These are phyloP conservation scores for Immersiella caudata DNA, from an alignment of 495 filamentous ascomycete species.

Conservation along the genomic window DNA sequence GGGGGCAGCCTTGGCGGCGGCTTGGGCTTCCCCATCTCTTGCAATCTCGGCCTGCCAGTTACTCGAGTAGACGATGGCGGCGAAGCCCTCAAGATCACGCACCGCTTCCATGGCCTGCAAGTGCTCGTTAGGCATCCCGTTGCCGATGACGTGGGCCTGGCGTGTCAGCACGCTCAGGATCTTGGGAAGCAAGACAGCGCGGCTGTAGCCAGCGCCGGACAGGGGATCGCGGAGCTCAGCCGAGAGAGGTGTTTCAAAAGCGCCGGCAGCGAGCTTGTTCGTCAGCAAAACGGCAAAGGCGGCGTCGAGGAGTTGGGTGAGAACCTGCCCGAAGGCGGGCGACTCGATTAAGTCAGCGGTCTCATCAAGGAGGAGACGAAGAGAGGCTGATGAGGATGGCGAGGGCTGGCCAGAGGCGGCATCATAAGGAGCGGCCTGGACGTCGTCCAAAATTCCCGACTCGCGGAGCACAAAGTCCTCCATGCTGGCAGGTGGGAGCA, in stretches of 20 bases:
- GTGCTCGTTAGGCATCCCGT: slow-evolving; percentile 86
- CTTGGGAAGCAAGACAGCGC: slow-evolving; percentile 79
- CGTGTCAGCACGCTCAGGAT: slow-evolving; percentile 82
- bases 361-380: slow-evolving; percentile 91
- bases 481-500: slow-evolving; percentile 76
- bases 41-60: slow-evolving; percentile 80
- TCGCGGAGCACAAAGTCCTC: slow-evolving; percentile 82
- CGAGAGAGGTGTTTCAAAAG: slow-evolving; percentile 67
- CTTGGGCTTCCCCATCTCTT: slow-evolving; percentile 35
- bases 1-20: slow-evolving; percentile 3
- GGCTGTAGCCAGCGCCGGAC: slow-evolving; percentile 46
- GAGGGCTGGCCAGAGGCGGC: slow-evolving; percentile 31
- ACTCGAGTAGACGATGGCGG: slow-evolving; percentile 89
- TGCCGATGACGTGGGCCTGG: slow-evolving; percentile 88
- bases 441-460: slow-evolving; percentile 70
- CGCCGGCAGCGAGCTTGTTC: slow-evolving; percentile 71
- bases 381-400: slow-evolving; percentile 48
- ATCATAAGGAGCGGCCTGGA: slow-evolving; percentile 25
- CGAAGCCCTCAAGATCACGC: slow-evolving; percentile 87
- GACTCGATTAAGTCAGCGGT: slow-evolving; percentile 95
- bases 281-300: slow-evolving; percentile 82
- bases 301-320: slow-evolving; percentile 83
- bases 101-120: slow-evolving; percentile 80
- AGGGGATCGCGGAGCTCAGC: slow-evolving; percentile 45
- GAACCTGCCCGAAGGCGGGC: slow-evolving; percentile 79